Conservation (phyloP, 805 yeast species). For the Myxozyma neglecta region DNA sequence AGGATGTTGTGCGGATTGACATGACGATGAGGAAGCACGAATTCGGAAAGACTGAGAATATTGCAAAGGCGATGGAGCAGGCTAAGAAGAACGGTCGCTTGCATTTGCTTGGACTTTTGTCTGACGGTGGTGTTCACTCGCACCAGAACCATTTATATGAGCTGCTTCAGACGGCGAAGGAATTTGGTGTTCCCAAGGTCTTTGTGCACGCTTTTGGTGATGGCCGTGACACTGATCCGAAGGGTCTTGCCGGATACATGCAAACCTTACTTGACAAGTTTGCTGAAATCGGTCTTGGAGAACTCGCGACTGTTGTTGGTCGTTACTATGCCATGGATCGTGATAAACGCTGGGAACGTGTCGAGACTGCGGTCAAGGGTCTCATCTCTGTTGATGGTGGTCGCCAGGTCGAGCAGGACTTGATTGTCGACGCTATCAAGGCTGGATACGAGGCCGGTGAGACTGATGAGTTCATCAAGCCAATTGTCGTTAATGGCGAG, state of each 20-base stretch:
- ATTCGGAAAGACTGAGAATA: constrained; percentile 22
- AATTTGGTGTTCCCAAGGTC: constrained; percentile 23
- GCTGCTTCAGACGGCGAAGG: constrained; percentile 30
- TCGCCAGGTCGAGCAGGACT: constrained; percentile 22
- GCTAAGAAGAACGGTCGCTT: constrained; percentile 32
- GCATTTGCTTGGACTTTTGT: constrained; percentile 30
- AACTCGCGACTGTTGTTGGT: constrained; percentile 34
- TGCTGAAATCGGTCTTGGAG: constrained; percentile 31
- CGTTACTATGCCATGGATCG: constrained; percentile 35
- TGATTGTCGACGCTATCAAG: constrained; percentile 23
- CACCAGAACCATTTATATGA: constrained; percentile 34
- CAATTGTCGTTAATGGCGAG: constrained; percentile 30
- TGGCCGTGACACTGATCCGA: constrained; percentile 35
- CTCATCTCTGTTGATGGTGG: constrained; percentile 25
- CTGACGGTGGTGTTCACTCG: constrained; percentile 34
- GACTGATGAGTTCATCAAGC: constrained; percentile 34
- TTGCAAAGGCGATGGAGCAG: constrained; percentile 21
- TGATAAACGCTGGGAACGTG: constrained; percentile 34
- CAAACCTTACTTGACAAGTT: constrained; percentile 29
- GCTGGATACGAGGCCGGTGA: constrained; percentile 30
- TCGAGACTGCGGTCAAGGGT: constrained; percentile 32
- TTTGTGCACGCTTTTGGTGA: constrained; percentile 34
- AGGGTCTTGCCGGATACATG: constrained; percentile 28
- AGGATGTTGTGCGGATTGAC: constrained; percentile 35
- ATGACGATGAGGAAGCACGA: constrained; percentile 30